phyloP scores from a whole-genome alignment of 306 rosid species.

The Rosa multiflora region DNA sequence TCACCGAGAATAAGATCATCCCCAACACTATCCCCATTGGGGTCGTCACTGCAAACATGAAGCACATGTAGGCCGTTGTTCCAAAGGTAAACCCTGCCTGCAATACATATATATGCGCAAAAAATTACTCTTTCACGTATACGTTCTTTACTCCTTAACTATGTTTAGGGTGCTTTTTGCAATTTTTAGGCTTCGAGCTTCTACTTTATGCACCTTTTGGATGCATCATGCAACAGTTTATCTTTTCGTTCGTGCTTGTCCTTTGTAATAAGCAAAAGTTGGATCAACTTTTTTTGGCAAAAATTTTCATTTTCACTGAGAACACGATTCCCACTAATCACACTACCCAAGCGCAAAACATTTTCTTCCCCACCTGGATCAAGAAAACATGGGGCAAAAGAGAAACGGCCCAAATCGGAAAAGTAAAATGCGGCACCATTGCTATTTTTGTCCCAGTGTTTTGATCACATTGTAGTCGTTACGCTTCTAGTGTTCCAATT shows the following conservation, averaged over 20 bases:
- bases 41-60: conserved; percentile 92
- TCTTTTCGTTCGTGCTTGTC: background rate
- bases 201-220: background rate
- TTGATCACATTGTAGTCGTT: no score
- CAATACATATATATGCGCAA: background rate
- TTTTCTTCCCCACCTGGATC: background rate
- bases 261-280: background rate
- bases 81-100: conserved; percentile 80
- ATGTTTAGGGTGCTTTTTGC: background rate
- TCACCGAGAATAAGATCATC: conserved; percentile 66
- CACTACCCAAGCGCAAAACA: background rate
- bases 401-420: no score
- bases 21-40: conserved; percentile 90
- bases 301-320: background rate
- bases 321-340: background rate
- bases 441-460: no score
- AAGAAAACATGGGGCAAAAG: no score
- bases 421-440: background rate
- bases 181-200: background rate
- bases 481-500: no score
- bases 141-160: background rate
- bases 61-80: conserved; percentile 85
- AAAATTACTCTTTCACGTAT: background rate
- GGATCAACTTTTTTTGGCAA: background rate
- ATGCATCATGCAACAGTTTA: background rate